Evolutionary conservation across 2,329 filamentous ascomycete species (phyloP).

Genomic region (Alternaria consortialis): DNA sequence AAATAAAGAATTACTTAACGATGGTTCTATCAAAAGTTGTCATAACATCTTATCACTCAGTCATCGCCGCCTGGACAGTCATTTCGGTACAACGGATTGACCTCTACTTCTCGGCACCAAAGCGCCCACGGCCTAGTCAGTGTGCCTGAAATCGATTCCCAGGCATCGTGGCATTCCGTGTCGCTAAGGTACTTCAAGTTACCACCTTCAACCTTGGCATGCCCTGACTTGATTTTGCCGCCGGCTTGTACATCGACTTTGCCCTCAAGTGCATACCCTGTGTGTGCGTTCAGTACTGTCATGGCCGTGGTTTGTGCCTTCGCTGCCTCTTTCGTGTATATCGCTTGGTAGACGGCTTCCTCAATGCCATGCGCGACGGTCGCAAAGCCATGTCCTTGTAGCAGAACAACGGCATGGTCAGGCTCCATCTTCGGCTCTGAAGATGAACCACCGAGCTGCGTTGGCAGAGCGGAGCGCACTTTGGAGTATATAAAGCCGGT

Average conservation of each 20-base stretch:
- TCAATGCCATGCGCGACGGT: constrained; percentile 54
- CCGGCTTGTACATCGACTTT: constrained; percentile 51
- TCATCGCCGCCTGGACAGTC: constrained; percentile 47
- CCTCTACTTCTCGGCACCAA: constrained; percentile 55
- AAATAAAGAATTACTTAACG: neutral
- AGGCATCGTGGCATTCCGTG: constrained; percentile 54
- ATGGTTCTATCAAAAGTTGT: neutral
- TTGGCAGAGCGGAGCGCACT: constrained; percentile 47
- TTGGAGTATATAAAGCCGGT: constrained; percentile 51
- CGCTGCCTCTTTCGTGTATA: constrained; percentile 54
- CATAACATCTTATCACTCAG: constrained; percentile 12
- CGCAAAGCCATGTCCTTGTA: constrained; percentile 59
- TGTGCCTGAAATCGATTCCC: constrained; percentile 47
- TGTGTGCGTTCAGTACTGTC: constrained; percentile 45
- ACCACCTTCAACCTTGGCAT: constrained; percentile 53
- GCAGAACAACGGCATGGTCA: constrained; percentile 49
- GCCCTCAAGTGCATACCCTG: constrained; percentile 51
- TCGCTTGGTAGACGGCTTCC: constrained; percentile 57
- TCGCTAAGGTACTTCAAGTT: constrained; percentile 55
- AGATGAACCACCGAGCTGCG: constrained; percentile 43
- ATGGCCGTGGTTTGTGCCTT: constrained; percentile 53
- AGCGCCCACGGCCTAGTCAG: constrained; percentile 54
- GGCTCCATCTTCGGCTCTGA: constrained; percentile 45
- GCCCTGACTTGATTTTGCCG: constrained; percentile 53
- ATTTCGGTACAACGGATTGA: constrained; percentile 53